Evolutionary conservation across 345 rosid genomes (phyloP), one percentile per base, ranked within the genome.

Genomic region (Dipteronia sinensis): DNA sequence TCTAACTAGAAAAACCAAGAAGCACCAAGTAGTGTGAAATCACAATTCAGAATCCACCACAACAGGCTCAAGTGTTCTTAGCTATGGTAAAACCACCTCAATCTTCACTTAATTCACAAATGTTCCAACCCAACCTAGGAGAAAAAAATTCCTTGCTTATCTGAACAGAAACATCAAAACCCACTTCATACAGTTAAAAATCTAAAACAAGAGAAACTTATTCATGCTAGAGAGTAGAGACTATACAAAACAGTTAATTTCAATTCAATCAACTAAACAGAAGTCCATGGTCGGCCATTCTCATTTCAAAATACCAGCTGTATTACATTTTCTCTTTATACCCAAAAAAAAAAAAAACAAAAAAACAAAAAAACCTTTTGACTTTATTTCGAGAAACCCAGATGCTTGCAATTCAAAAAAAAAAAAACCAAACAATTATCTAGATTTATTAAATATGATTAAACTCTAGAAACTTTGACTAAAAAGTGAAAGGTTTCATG

Each of bases 91-190:
- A 19, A 61, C 55, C 25, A 77, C 61, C n/a, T 55, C 65, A 77
- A 65, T 65, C 69, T 71, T 42, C 40, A 53, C 9, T 79, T 5
- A 51, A 68, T 16, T 25, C 31, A 29, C 2, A 76, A 70, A 8
- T 53, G 13, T 65, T 47, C 59, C 61, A 55, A 67, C 69, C 67
- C 74, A 77, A 66, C 78, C 61, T 51, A 62, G 63, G 63, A 59
- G 64, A 69, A 59, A 17, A 23, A 29, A 3, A 10, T 53, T 70
- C 62, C 81, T 79, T 49, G 75, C 74, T 79, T 61, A 75, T 40
- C 66, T 70, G 71, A 79, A 73, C 58, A 77, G 67, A 47, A 79
- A 75, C 69, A 77, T 70, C 73, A 71, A 72, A 59, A 70, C 75
- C 65, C 67, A 70, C 79, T 59, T 69, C 72, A 77, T 17, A 59